Conservation (phyloP, 2,329 filamentous ascomycete genomes). For the Helotiales sp. region DNA sequence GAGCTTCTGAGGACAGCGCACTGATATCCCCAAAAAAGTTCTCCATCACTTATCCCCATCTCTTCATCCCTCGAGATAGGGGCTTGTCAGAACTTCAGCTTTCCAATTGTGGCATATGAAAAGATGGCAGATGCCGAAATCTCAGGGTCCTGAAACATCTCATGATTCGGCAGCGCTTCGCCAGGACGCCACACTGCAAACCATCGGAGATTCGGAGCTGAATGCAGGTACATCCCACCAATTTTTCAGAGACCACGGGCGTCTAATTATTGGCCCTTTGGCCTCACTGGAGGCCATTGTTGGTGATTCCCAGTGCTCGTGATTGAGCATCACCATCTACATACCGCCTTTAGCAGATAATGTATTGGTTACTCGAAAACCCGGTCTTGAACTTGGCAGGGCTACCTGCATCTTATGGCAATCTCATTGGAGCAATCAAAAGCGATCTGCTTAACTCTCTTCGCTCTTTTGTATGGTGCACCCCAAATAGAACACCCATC, state of each 20-base stretch:
- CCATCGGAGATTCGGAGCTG: too few species aligned
- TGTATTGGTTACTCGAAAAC: too few species aligned
- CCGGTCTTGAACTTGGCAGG: too few species aligned
- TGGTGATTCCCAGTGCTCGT: background rate
- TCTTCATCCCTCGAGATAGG: background rate
- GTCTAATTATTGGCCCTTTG: background rate
- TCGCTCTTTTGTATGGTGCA: too few species aligned
- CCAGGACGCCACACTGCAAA: background rate
- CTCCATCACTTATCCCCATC: background rate
- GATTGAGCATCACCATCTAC: background rate
- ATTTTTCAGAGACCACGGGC: background rate
- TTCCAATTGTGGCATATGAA: background rate
- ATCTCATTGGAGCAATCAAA: too few species aligned
- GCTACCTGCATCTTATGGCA: too few species aligned
- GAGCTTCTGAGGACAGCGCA: too few species aligned
- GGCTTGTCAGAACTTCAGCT: background rate
- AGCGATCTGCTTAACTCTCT: too few species aligned
- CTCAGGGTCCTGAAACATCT: background rate
- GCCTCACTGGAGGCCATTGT: background rate
- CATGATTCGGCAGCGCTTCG: background rate
- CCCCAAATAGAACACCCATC: too few species aligned
- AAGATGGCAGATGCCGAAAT: background rate
- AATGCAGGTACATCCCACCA: background rate
- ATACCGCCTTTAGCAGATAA: too few species aligned
- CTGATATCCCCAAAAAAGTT: background rate